Base-by-base conservation (phyloP, 1,284 basidiomycete species). In the Athelia psychrophila region DNA sequence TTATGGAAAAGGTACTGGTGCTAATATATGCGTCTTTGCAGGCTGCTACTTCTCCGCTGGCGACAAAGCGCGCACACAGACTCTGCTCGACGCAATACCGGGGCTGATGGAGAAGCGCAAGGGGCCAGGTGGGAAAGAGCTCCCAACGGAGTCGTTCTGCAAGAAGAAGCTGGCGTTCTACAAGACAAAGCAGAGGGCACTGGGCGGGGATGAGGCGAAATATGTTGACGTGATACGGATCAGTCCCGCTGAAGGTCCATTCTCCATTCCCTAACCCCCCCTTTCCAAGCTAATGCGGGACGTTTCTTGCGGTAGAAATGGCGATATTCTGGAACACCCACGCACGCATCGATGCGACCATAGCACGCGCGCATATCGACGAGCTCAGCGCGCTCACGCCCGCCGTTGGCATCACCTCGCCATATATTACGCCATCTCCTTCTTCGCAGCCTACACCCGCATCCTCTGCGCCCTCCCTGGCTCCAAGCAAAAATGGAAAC, bases 111-210 rank as follows among this genome's bases (percentile, higher is more conserved):
- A 83, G 30, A 77, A 75, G 61, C 77, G 76, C 64, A 87, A 83
- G 67, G 69, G 85, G n/a, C 27, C 27, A 6, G 76, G 76, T 13
- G 85, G 83, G 12, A 84, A 83, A 63, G 79, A 83, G 50, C 64
- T 90, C 48, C 87, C 88, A 0, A 88, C 85, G 0, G 88, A 91
- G 58, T 80, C 84, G 5, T 81, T 84, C 48, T 87, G 90, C 56
- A 81, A 83, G 70, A 89, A 86, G 71, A 88, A 86, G 64, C 49
- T 91, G 59, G 76, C 77, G 0, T 89, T 89, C 59, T 91, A 87
- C 63, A 81, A 83, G 63, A 75, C 76, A 56, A 90, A 91, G 61
- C 84, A 87, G 55, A 65, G 62, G 47, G 67, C 78, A 24, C 65
- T 71, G 32, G 81, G 81, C 6, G 79, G 81, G 10, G 73, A 78